These are phyloP conservation scores for Starmera amethionina DNA, from an alignment of 805 yeast genomes.

Conservation along the genomic window DNA sequence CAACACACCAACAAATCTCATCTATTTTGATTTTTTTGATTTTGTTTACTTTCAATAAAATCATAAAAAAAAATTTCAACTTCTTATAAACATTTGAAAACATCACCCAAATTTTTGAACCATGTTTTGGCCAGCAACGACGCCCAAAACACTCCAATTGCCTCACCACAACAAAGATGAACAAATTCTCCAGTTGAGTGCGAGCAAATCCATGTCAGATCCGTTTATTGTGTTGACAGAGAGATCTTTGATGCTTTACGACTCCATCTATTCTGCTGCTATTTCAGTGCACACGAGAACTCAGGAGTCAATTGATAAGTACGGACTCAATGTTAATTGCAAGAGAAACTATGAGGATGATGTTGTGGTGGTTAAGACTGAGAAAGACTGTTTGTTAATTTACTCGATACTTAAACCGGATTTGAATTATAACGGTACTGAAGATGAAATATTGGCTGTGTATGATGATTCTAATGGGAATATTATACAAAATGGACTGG, in stretches of 20 bases:
- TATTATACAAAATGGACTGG: constrained; percentile 16
- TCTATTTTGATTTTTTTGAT: too few relatives aligned
- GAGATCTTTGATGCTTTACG: constrained; percentile 20
- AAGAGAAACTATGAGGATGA: constrained; percentile 18
- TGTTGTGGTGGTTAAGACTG: constrained; percentile 25
- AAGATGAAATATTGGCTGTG: constrained; percentile 15
- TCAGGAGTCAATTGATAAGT: constrained; percentile 23
- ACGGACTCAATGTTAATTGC: constrained; percentile 26
- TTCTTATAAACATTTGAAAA: too few relatives aligned
- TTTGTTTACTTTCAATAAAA: too few relatives aligned
- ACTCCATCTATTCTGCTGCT: constrained; percentile 24
- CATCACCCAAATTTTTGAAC: too few relatives aligned
- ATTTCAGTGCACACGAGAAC: constrained; percentile 25
- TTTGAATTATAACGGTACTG: background rate
- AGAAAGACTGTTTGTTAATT: constrained; percentile 24
- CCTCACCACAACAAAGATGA: background rate
- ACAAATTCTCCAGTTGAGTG: background rate
- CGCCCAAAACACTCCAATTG: background rate
- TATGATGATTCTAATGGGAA: constrained; percentile 8
- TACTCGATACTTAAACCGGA: constrained; percentile 18
- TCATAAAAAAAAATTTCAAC: too few relatives aligned
- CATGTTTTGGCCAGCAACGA: too few relatives aligned
- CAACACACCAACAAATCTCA: too few relatives aligned
- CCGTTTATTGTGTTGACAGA: constrained; percentile 23
- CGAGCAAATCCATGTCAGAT: background rate